These are phyloP conservation scores for Cyathus striatus DNA, from an alignment of 768 basidiomycete species.

Conservation along the genomic window DNA sequence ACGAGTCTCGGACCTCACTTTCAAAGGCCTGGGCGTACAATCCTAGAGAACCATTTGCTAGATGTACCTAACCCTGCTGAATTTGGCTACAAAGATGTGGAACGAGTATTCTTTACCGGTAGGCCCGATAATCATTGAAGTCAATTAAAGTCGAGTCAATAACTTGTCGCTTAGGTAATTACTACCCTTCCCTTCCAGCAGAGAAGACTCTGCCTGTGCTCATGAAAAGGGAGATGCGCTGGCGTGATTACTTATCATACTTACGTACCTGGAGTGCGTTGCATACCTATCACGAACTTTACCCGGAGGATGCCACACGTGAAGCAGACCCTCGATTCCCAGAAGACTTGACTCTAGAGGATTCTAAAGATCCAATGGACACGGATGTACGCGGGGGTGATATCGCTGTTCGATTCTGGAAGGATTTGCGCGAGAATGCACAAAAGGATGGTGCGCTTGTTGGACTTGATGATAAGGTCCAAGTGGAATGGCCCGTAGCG, in stretches of 20 bases:
- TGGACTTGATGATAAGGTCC: conserved; percentile 31
- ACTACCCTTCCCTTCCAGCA: conserved; percentile 32
- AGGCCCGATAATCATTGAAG: background rate
- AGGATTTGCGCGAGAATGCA: conserved; percentile 38
- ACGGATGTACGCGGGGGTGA: conserved; percentile 44
- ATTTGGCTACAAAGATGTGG: conserved; percentile 31
- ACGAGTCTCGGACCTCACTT: conserved; percentile 69
- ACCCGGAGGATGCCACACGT: conserved; percentile 45
- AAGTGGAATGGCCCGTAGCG: conserved; percentile 49
- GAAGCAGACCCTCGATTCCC: conserved; percentile 26
- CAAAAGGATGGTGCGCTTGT: conserved; percentile 21
- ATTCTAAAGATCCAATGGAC: too few species aligned
- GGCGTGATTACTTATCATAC: conserved; percentile 64
- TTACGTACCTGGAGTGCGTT: conserved; percentile 68
- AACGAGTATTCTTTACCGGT: conserved; percentile 61
- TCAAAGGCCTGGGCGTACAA: conserved; percentile 74
- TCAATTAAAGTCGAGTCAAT: background rate
- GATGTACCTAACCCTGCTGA: conserved; percentile 54
- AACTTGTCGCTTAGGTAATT: conserved; percentile 21
- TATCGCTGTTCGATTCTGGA: conserved; percentile 62
- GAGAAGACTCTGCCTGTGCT: conserved; percentile 36
- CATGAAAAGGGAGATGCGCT: conserved; percentile 55
- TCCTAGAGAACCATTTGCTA: conserved; percentile 66
- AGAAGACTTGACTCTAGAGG: conserved; percentile 17
- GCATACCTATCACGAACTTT: conserved; percentile 58